Evolutionary conservation across 148 eudicot species (phyloP).

Genomic region (Cornus suecica): DNA sequence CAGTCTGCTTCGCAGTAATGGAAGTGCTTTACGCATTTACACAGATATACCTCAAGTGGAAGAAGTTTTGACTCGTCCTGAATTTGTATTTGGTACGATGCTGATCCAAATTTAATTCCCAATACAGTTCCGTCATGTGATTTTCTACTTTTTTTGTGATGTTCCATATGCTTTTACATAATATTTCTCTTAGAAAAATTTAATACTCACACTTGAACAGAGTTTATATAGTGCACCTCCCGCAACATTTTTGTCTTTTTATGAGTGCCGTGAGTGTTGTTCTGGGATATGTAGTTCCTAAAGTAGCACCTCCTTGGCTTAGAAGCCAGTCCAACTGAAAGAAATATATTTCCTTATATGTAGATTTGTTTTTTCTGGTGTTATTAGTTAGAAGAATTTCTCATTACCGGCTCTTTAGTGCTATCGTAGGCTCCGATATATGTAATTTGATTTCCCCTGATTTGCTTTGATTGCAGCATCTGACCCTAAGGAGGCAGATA

Average conservation of each 20-base stretch:
- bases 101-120: background rate
- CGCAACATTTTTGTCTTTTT: background rate
- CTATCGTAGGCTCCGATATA: background rate
- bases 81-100: slow-evolving; percentile 67
- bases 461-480: slow-evolving; percentile 45
- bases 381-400: background rate
- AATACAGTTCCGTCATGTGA: background rate
- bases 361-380: background rate
- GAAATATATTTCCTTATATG: background rate
- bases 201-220: too few relatives aligned
- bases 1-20: slow-evolving; percentile 33
- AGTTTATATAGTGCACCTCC: background rate
- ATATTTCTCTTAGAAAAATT: background rate
- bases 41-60: slow-evolving; percentile 84
- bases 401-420: background rate
- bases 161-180: background rate
- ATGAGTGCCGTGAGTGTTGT: background rate
- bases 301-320: background rate
- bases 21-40: slow-evolving; percentile 58
- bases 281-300: background rate
- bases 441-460: background rate
- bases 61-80: slow-evolving; percentile 76
- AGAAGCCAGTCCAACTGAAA: background rate
- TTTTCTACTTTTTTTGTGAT: slow-evolving; percentile 4
- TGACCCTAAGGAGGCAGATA: slow-evolving; percentile 93